These are phyloP conservation scores for Apiospora rasikravindrae DNA, from an alignment of 2,329 filamentous ascomycete species.

Conservation along the genomic window DNA sequence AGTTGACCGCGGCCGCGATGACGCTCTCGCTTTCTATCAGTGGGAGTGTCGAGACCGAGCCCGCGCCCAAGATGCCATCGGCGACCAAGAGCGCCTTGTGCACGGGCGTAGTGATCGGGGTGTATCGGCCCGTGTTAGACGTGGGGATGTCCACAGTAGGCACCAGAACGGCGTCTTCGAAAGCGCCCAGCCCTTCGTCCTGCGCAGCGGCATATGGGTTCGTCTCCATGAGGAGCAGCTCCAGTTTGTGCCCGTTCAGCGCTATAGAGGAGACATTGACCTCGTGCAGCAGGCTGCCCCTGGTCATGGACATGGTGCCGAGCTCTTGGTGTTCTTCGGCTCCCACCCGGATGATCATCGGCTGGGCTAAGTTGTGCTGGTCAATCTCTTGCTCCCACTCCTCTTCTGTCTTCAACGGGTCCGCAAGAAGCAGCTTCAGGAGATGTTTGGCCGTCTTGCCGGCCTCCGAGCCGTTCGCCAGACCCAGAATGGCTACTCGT, in stretches of 20 bases:
- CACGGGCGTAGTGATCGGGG: slow-evolving; percentile 78
- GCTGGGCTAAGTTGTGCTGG: slow-evolving; percentile 54
- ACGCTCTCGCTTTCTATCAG: slow-evolving; percentile 44
- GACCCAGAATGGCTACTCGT: slow-evolving; percentile 61
- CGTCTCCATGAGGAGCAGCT: slow-evolving; percentile 64
- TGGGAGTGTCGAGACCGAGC: slow-evolving; percentile 54
- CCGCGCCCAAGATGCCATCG: slow-evolving; percentile 72
- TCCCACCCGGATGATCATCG: slow-evolving; percentile 67
- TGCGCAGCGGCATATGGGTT: slow-evolving; percentile 52
- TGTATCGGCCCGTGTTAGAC: slow-evolving; percentile 67
- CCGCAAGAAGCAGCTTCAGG: slow-evolving; percentile 71
- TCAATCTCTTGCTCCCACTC: slow-evolving; percentile 71
- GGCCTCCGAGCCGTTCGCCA: slow-evolving; percentile 46
- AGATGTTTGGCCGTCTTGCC: slow-evolving; percentile 64
- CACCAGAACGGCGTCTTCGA: slow-evolving; percentile 73
- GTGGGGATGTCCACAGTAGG: slow-evolving; percentile 74
- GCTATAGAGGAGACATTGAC: slow-evolving; percentile 67
- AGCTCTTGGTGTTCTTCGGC: slow-evolving; percentile 42
- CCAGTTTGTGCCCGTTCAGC: slow-evolving; percentile 66
- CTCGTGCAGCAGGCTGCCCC: slow-evolving; percentile 57
- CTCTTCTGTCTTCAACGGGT: slow-evolving; percentile 67
- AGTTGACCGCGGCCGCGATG: slow-evolving; percentile 63
- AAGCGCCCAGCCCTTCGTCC: slow-evolving; percentile 46
- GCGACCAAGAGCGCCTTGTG: slow-evolving; percentile 80
- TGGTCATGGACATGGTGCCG: slow-evolving; percentile 45